phyloP scores from a whole-genome alignment of 2,329 filamentous ascomycete species.

The Trichophyton simii region DNA sequence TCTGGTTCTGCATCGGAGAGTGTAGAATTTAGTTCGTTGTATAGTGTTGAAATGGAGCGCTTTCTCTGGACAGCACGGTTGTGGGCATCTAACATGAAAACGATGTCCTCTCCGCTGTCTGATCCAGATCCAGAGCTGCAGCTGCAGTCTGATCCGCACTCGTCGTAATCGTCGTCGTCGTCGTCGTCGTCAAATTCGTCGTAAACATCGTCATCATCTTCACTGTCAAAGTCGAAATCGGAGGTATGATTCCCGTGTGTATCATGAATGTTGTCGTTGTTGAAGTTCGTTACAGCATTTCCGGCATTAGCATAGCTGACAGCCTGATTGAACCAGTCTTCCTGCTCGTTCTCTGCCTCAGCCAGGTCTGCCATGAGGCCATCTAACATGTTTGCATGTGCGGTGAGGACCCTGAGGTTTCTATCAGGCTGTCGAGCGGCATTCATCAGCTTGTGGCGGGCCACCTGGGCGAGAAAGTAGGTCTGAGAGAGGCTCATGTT shows the following conservation, averaged over 20 bases:
- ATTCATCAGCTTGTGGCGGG: conserved; percentile 84
- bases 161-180: conserved; percentile 16
- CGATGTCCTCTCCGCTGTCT: background rate
- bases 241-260: conserved; percentile 46
- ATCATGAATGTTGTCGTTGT: conserved; percentile 53
- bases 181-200: conserved; percentile 1
- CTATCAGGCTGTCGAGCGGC: conserved; percentile 87
- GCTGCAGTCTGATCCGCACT: conserved; percentile 8
- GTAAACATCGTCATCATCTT: conserved; percentile 20
- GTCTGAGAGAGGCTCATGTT: conserved; percentile 98
- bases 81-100: conserved; percentile 5
- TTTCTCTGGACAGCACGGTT: background rate
- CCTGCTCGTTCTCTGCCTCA: conserved; percentile 88
- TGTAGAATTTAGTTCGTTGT: conserved; percentile 29
- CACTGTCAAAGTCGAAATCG: conserved; percentile 38
- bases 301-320: conserved; percentile 55
- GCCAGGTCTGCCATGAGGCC: conserved; percentile 82
- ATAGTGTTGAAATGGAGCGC: background rate
- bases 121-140: background rate
- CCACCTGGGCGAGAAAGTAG: conserved; percentile 96
- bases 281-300: conserved; percentile 41
- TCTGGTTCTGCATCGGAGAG: conserved; percentile 10
- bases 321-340: conserved; percentile 95
- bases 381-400: conserved; percentile 96
- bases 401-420: conserved; percentile 87